Evolutionary conservation across 2,329 filamentous ascomycete species (phyloP).

Genomic region (Aspergillus versicolor): DNA sequence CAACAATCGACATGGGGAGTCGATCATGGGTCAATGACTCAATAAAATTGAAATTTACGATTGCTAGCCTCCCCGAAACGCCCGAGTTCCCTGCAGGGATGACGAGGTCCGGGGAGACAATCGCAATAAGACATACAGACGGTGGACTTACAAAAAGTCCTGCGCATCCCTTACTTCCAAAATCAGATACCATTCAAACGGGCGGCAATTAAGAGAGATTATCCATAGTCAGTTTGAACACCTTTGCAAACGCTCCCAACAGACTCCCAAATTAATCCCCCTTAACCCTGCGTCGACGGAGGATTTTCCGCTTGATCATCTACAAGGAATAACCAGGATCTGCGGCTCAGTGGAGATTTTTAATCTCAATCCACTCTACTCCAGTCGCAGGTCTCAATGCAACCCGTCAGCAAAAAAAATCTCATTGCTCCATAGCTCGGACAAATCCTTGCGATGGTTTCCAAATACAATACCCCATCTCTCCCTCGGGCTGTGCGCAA

Average conservation of each 20-base stretch:
- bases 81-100: conserved; percentile 1
- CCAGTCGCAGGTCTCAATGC: not conserved
- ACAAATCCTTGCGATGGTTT: too few species aligned
- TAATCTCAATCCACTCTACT: conserved; percentile 1
- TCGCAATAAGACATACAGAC: not conserved
- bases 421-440: too few species aligned
- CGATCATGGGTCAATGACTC: not conserved
- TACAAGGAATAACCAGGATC: conserved; percentile 11
- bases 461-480: too few species aligned
- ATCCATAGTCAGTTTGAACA: not conserved
- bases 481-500: not conserved
- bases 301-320: conserved; percentile 5
- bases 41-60: not conserved
- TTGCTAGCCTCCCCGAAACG: not conserved
- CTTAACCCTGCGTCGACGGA: not conserved
- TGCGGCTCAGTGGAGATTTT: conserved; percentile 9
- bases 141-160: too few species aligned
- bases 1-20: not conserved
- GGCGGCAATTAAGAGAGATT: not conserved
- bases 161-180: not conserved
- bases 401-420: not conserved
- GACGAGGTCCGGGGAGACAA: conserved; percentile 1
- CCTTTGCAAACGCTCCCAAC: not conserved
- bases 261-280: not conserved
- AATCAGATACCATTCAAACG: not conserved